These are phyloP conservation scores for Kurtzmaniella fragi DNA, from an alignment of 805 yeast species.

Conservation along the genomic window DNA sequence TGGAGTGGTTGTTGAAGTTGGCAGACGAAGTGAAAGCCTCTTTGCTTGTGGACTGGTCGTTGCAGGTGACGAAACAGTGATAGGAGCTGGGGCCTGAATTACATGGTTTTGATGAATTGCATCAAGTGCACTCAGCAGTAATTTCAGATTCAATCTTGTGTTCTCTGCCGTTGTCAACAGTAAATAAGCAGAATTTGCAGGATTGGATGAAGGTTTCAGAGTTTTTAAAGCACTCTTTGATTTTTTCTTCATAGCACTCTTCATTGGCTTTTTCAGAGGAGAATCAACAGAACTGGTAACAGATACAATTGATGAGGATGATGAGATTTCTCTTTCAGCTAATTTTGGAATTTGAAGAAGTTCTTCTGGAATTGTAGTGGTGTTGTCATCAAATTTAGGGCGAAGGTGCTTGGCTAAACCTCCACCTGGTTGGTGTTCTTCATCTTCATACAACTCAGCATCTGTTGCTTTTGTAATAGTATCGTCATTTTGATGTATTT, in stretches of 20 bases:
- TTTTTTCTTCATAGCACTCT: conserved; percentile 48
- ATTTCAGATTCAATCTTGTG: conserved; percentile 64
- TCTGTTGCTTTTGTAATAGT: too few species aligned
- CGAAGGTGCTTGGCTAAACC: conserved; percentile 18
- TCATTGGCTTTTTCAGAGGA: conserved; percentile 33
- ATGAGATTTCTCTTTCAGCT: conserved; percentile 12
- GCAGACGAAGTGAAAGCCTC: conserved; percentile 16
- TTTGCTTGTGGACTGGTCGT: conserved; percentile 6
- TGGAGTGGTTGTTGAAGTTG: conserved; percentile 15
- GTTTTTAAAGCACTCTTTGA: conserved; percentile 1
- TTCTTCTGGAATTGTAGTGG: conserved; percentile 18
- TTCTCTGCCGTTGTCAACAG: conserved; percentile 75
- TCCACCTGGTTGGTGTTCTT: conserved; percentile 3
- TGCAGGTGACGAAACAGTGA: neutral
- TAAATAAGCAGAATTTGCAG: conserved; percentile 61
- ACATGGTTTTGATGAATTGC: conserved; percentile 6
- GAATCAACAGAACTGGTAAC: conserved; percentile 15
- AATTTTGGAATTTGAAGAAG: conserved; percentile 1
- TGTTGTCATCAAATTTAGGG: conserved; percentile 28
- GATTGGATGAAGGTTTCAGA: conserved; percentile 15
- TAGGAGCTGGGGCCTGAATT: conserved; percentile 4
- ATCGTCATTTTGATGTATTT: conserved; percentile 4
- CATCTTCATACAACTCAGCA: neutral
- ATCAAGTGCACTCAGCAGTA: conserved; percentile 37
- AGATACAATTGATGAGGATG: conserved; percentile 29